Evolutionary conservation across 176 grass and related monocot species (phyloP), one percentile per base, ranked within the genome.

Genomic region (Ensete glaucum): DNA sequence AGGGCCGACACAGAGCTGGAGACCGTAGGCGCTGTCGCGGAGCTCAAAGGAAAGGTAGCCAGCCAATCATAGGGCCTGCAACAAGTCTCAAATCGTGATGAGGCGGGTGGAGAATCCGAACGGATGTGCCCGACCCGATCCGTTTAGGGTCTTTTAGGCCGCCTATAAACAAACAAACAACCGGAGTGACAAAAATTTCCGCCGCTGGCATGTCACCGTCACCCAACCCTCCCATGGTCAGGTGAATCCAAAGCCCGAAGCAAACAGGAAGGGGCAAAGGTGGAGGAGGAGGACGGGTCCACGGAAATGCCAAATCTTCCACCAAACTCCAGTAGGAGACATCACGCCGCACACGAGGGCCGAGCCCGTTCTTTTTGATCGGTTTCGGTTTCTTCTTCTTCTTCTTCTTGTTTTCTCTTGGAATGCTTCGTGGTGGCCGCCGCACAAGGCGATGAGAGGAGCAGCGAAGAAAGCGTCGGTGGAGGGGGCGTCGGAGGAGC

Each of bases 401-500:
- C 16, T 60, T 16, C 16, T 59, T 59, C 16, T n/a, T 60, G 57
- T 17, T 17, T 60, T 60, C 16, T 43, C 57, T 15, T 60, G 10
- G 65, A 68, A 68, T 68, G 65, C 65, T 27, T 29, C 24, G 14
- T 14, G 25, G 1, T 5, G 24, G 23, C 65, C 63, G 17, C 63
- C 9, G 63, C 10, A 6, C 21, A 19, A 26, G 21, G 65, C 65
- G 21, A 73, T 74, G 52, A 56, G 23, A 74, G 72, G 53, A 27
- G 72, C 52, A 53, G 9, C 15, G n/a, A 56, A 34, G 82, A 82
- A 75, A 81, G 80, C 71, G 60, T 69, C 34, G 34, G 34, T 43
- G 34, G 34, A 43, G 34, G 34, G 34, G 34, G 34, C 67, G 64
- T 74, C 84, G 19, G 86, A 69, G 65, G 85, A 81, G 79, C 81